Evolutionary conservation across 2,329 filamentous ascomycete genomes (phyloP).

Genomic region (Scytalidium sp.): DNA sequence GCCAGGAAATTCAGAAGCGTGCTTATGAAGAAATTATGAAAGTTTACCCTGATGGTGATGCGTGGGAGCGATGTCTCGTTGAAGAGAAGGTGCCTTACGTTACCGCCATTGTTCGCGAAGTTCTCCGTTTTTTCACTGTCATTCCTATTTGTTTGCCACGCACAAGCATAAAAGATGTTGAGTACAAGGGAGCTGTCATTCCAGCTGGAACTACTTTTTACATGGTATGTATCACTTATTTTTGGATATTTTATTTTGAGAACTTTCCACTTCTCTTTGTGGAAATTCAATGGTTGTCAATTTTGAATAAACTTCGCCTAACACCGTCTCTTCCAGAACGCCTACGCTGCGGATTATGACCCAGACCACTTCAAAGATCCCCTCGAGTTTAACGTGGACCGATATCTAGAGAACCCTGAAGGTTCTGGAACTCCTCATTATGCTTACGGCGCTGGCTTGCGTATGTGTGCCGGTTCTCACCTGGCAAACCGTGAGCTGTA

Average conservation of each 20-base stretch:
- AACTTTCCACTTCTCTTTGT: no score
- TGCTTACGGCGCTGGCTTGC: slow-evolving; percentile 58
- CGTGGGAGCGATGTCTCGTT: slow-evolving; percentile 69
- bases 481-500: slow-evolving; percentile 62
- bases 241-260: no score
- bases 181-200: slow-evolving; percentile 63
- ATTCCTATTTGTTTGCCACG: slow-evolving; percentile 77
- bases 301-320: slow-evolving; percentile 3
- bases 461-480: slow-evolving; percentile 63
- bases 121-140: slow-evolving; percentile 74
- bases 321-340: slow-evolving; percentile 47
- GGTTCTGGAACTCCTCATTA: slow-evolving; percentile 58
- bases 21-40: slow-evolving; percentile 69
- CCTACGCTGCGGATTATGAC: slow-evolving; percentile 74
- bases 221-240: slow-evolving; percentile 52
- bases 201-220: slow-evolving; percentile 78
- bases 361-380: slow-evolving; percentile 63
- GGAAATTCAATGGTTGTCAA: no score
- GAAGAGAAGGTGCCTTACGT: slow-evolving; percentile 78
- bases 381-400: slow-evolving; percentile 63
- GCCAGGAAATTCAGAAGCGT: slow-evolving; percentile 66
- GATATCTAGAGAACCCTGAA: slow-evolving; percentile 55
- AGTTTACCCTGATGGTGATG: slow-evolving; percentile 69
- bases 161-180: slow-evolving; percentile 68
- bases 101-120: slow-evolving; percentile 75